A percentile compares a stretch with the other conserved stretches of the same genome.
These are phyloP conservation scores for Boletus sp. DNA, from an alignment of 768 basidiomycete species.

Conservation along the genomic window DNA sequence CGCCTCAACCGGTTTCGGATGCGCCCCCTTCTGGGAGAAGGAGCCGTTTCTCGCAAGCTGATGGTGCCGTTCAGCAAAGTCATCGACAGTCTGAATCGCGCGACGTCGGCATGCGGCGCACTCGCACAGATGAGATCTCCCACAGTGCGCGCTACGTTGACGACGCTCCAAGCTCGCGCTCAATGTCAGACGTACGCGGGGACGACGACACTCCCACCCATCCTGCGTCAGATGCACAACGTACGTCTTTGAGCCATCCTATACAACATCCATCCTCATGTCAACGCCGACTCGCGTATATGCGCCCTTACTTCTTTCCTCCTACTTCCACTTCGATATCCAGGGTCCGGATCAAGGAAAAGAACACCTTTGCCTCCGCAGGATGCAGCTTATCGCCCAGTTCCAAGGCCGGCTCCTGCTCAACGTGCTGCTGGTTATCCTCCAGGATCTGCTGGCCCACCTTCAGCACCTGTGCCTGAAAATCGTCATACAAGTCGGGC, in stretches of 20 bases:
- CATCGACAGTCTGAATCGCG: slow-evolving; percentile 13
- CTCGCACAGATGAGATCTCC: slow-evolving; percentile 20
- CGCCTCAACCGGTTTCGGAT: slow-evolving; percentile 15
- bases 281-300: slow-evolving; percentile 25
- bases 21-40: slow-evolving; percentile 6
- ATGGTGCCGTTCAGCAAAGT: slow-evolving; percentile 8
- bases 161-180: slow-evolving; percentile 19
- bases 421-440: slow-evolving; percentile 13
- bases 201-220: slow-evolving; percentile 17
- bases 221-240: slow-evolving; percentile 33
- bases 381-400: slow-evolving; percentile 29
- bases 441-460: background rate
- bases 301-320: slow-evolving; percentile 20
- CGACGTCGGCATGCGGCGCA: slow-evolving; percentile 18
- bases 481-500: slow-evolving; percentile 4
- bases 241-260: slow-evolving; percentile 37
- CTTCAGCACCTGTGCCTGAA: slow-evolving; percentile 7
- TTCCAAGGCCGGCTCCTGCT: slow-evolving; percentile 8
- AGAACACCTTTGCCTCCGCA: slow-evolving; percentile 39
- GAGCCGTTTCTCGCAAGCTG: slow-evolving; percentile 26
- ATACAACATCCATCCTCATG: slow-evolving; percentile 28
- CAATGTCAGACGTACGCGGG: slow-evolving; percentile 17
- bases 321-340: slow-evolving; percentile 17
- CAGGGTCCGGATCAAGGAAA: slow-evolving; percentile 33
- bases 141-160: slow-evolving; percentile 14